These are phyloP conservation scores for Ganoderma meredithae DNA, from an alignment of 1,284 basidiomycete species.

Conservation along the genomic window DNA sequence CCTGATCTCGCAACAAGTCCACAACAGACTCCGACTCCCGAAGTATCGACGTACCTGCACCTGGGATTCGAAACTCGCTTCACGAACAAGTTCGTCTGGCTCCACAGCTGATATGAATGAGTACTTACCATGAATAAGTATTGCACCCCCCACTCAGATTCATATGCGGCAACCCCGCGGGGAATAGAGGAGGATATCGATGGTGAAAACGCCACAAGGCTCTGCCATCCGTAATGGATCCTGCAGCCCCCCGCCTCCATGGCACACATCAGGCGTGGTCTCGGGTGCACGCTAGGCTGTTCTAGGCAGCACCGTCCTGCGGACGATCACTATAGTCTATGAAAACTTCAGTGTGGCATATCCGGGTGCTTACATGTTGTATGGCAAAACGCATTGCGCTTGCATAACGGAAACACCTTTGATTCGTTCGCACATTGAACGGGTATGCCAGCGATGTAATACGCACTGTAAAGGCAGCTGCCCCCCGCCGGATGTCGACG, in stretches of 20 bases:
- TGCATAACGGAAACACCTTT: too few relatives aligned
- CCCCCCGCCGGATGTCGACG: too few relatives aligned
- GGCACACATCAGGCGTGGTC: constrained; percentile 9
- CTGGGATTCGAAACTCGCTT: neutral
- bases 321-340: neutral
- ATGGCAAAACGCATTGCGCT: neutral
- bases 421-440: too few relatives aligned
- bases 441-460: too few relatives aligned
- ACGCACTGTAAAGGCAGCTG: too few relatives aligned
- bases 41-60: neutral
- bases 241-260: neutral
- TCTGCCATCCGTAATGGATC: neutral
- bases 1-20: too few relatives aligned
- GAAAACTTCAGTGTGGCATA: neutral
- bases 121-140: too few relatives aligned
- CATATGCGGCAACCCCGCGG: neutral
- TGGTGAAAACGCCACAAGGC: neutral
- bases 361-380: too few relatives aligned
- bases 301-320: neutral
- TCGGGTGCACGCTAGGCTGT: neutral
- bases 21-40: too few relatives aligned
- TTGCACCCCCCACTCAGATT: too few relatives aligned
- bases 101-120: neutral
- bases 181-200: neutral
- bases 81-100: neutral